Conservation (phyloP, 164 flowering plant species). For the Aristolochia fimbriata region DNA sequence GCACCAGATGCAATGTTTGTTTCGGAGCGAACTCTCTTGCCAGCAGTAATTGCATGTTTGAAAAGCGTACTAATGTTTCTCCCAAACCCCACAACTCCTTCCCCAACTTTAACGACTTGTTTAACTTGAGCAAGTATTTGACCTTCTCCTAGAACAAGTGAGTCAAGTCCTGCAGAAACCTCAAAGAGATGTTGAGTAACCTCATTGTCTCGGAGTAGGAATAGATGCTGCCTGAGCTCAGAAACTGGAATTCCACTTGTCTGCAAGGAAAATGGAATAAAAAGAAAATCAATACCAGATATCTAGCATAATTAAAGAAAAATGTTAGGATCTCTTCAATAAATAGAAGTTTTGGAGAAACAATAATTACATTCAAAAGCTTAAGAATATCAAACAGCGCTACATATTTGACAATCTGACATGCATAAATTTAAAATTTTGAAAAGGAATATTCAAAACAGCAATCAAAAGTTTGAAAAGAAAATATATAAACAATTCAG, state of each 20-base stretch:
- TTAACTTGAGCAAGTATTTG: conserved; percentile 96
- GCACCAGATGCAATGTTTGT: conserved; percentile 92
- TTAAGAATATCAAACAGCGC: too few relatives aligned
- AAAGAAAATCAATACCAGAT: neutral
- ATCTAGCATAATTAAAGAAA: too few relatives aligned
- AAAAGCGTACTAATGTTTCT: conserved; percentile 85
- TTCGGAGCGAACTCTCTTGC: conserved; percentile 87
- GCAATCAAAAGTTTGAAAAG: too few relatives aligned
- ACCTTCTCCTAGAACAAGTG: conserved; percentile 94
- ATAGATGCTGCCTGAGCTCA: conserved; percentile 74
- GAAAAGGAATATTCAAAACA: too few relatives aligned
- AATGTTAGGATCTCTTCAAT: too few relatives aligned
- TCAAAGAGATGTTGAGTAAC: conserved; percentile 89
- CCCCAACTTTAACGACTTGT: conserved; percentile 85
- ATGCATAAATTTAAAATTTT: too few relatives aligned
- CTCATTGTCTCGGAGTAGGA: conserved; percentile 73
- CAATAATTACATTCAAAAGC: too few relatives aligned
- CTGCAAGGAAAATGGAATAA: conserved; percentile 31
- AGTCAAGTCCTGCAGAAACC: conserved; percentile 95
- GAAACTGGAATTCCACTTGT: conserved; percentile 86
- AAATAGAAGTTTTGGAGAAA: too few relatives aligned
- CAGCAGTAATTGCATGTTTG: conserved; percentile 88
- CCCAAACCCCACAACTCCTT: conserved; percentile 83
- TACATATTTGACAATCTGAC: too few relatives aligned
- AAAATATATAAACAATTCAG: too few relatives aligned